A percentile compares a stretch with the other conserved stretches of the same genome.
Evolutionary conservation across 345 rosid species (phyloP).

Genomic region (Populus deltoides): DNA sequence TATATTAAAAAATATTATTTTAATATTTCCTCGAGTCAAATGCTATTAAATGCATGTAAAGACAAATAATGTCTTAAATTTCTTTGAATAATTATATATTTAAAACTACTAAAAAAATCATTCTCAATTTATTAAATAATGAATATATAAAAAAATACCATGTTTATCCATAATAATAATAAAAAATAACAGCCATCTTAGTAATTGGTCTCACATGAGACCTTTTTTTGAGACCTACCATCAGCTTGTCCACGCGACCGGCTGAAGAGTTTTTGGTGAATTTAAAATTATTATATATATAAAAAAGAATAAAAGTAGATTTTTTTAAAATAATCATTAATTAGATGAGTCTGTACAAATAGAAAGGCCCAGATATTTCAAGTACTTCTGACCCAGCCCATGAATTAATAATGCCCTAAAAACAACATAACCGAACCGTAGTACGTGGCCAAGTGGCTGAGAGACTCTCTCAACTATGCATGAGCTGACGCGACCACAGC

Average conservation of each 20-base stretch:
- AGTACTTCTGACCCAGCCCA: not conserved
- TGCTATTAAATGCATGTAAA: fast-evolving
- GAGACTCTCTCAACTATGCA: not conserved
- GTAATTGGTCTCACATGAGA: too few relatives aligned
- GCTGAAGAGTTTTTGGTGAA: not conserved
- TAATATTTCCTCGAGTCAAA: too few relatives aligned
- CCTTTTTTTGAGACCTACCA: too few relatives aligned
- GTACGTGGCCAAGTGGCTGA: not conserved
- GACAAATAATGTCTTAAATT: too few relatives aligned
- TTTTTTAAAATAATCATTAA: not conserved
- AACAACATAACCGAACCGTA: not conserved
- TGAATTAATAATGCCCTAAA: not conserved
- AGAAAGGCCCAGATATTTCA: not conserved
- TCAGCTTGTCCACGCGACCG: too few relatives aligned
- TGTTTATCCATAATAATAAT: too few relatives aligned
- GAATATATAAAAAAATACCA: too few relatives aligned
- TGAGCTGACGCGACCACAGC: constrained; percentile 15
- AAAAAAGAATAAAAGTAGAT: not conserved
- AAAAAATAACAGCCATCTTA: too few relatives aligned
- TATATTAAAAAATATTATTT: too few relatives aligned
- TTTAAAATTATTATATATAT: not conserved
- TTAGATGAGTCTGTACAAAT: not conserved
- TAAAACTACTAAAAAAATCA: too few relatives aligned
- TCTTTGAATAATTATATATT: too few relatives aligned
- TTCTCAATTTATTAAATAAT: too few relatives aligned